phyloP scores from a whole-genome alignment of 2,329 filamentous ascomycete genomes.

The Chaetothyriales sp. region DNA sequence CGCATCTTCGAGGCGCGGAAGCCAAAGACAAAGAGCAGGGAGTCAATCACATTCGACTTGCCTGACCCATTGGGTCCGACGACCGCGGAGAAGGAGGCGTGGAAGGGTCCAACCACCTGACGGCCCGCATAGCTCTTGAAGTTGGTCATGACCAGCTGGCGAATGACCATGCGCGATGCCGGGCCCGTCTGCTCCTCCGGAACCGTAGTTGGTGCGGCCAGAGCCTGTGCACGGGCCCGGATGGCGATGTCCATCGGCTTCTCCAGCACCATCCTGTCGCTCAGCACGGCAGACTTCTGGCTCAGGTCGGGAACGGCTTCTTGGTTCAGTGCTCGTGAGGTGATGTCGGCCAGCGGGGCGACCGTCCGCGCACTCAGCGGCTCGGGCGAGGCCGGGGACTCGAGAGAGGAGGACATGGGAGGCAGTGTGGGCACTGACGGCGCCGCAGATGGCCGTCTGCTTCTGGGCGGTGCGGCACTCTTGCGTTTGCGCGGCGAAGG shows the following conservation, averaged over 20 bases:
- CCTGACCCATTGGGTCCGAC: slow-evolving; percentile 96
- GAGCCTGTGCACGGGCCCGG: slow-evolving; percentile 53
- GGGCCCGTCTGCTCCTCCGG: slow-evolving; percentile 61
- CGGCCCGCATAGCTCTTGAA: slow-evolving; percentile 98
- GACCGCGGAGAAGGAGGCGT: slow-evolving; percentile 92
- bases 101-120: slow-evolving; percentile 92
- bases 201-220: slow-evolving; percentile 33
- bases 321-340: slow-evolving; percentile 50
- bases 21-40: slow-evolving; percentile 93
- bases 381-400: slow-evolving; percentile 43
- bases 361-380: slow-evolving; percentile 33
- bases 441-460: slow-evolving; percentile 23
- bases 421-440: slow-evolving; percentile 24
- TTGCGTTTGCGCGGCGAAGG: slow-evolving; percentile 52
- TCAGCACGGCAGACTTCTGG: slow-evolving; percentile 47
- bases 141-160: slow-evolving; percentile 79
- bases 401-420: slow-evolving; percentile 29
- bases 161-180: slow-evolving; percentile 81
- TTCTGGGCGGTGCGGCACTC: slow-evolving; percentile 34
- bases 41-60: slow-evolving; percentile 98
- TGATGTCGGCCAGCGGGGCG: slow-evolving; percentile 60
- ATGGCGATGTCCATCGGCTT: slow-evolving; percentile 88
- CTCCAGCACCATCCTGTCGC: slow-evolving; percentile 61
- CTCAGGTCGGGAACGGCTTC: slow-evolving; percentile 30
- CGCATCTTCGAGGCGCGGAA: slow-evolving; percentile 99